Percentiles rank a stretch among this genome's conserved stretches.
Evolutionary conservation across 495 filamentous ascomycete genomes (phyloP).

Genomic region (Penicillium dipodomyicola): DNA sequence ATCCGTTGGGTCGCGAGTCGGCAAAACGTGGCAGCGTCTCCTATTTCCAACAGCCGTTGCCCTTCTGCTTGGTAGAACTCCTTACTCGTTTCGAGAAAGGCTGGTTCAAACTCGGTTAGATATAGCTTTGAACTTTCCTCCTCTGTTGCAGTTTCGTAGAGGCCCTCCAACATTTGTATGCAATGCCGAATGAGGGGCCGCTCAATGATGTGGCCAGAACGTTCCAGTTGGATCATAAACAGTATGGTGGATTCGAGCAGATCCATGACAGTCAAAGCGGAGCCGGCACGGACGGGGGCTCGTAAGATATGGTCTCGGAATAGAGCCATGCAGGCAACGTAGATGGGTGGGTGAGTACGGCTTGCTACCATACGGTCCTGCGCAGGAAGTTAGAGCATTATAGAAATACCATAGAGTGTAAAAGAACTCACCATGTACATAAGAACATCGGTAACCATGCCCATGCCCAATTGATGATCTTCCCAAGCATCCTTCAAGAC

Average conservation of each 20-base stretch:
- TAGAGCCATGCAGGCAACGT: slow-evolving; percentile 75
- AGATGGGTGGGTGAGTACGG: slow-evolving; percentile 72
- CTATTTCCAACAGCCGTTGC: slow-evolving; percentile 66
- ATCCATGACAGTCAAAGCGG: slow-evolving; percentile 53
- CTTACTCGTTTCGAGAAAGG: slow-evolving; percentile 67
- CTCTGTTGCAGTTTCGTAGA: slow-evolving; percentile 79
- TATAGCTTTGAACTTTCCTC: slow-evolving; percentile 74
- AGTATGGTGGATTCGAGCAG: slow-evolving; percentile 79
- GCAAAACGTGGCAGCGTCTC: slow-evolving; percentile 80
- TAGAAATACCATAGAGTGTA: not conserved
- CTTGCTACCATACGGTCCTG: slow-evolving; percentile 79
- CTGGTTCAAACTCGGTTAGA: slow-evolving; percentile 74
- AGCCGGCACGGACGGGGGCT: slow-evolving; percentile 45
- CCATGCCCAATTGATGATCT: slow-evolving; percentile 88
- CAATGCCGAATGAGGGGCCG: slow-evolving; percentile 76
- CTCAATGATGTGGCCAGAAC: slow-evolving; percentile 87
- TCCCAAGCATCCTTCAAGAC: slow-evolving; percentile 77
- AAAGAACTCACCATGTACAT: slow-evolving; percentile 82
- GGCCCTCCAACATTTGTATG: slow-evolving; percentile 84
- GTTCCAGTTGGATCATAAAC: slow-evolving; percentile 88
- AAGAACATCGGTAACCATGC: slow-evolving; percentile 94
- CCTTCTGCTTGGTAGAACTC: slow-evolving; percentile 78
- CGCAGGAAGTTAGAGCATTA: slow-evolving; percentile 6
- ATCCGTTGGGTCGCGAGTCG: slow-evolving; percentile 71
- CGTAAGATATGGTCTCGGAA: slow-evolving; percentile 82